A percentile compares a stretch with the other conserved stretches of the same genome.
phyloP scores from a whole-genome alignment of 2,329 filamentous ascomycete species.

The Sporothrix phasma region DNA sequence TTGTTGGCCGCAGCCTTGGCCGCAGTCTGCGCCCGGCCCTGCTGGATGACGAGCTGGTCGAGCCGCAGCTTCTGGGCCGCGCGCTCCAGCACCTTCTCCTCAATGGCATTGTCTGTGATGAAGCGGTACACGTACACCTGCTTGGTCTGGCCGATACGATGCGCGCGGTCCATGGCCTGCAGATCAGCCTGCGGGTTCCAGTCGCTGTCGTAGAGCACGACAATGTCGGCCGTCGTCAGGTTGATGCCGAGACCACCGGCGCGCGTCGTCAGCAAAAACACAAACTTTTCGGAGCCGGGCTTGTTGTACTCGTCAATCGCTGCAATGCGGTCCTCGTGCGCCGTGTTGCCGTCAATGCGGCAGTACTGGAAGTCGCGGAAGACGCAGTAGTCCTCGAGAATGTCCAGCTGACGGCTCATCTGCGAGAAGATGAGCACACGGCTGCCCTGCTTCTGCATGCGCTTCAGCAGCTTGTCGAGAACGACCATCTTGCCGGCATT shows the following conservation, averaged over 20 bases:
- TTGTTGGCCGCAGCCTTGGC: slow-evolving; percentile 89
- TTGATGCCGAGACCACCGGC: slow-evolving; percentile 97
- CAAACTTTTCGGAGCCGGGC: slow-evolving; percentile 86
- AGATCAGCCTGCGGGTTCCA: slow-evolving; percentile 99
- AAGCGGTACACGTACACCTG: slow-evolving; percentile 96
- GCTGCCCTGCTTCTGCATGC: slow-evolving; percentile 78
- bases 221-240: slow-evolving; percentile 87
- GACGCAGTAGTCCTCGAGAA: slow-evolving; percentile 95
- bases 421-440: slow-evolving; percentile 98
- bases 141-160: slow-evolving; percentile 97
- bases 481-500: slow-evolving; percentile 98
- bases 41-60: slow-evolving; percentile 95
- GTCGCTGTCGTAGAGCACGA: slow-evolving; percentile 92
- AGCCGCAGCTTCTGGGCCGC: slow-evolving; percentile 93
- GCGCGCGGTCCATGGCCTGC: slow-evolving; percentile 96
- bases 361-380: slow-evolving; percentile 94
- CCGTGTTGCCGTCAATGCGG: slow-evolving; percentile 91
- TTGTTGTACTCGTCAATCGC: slow-evolving; percentile 99
- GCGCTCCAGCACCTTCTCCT: slow-evolving; percentile 94
- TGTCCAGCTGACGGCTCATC: slow-evolving; percentile 95
- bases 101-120: slow-evolving; percentile 94
- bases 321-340: slow-evolving; percentile 93
- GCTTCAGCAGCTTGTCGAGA: slow-evolving; percentile 78
- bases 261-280: slow-evolving; percentile 90
- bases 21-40: slow-evolving; percentile 84